These are phyloP conservation scores for Sugiyamaella americana DNA, from an alignment of 805 yeast species.

Conservation along the genomic window DNA sequence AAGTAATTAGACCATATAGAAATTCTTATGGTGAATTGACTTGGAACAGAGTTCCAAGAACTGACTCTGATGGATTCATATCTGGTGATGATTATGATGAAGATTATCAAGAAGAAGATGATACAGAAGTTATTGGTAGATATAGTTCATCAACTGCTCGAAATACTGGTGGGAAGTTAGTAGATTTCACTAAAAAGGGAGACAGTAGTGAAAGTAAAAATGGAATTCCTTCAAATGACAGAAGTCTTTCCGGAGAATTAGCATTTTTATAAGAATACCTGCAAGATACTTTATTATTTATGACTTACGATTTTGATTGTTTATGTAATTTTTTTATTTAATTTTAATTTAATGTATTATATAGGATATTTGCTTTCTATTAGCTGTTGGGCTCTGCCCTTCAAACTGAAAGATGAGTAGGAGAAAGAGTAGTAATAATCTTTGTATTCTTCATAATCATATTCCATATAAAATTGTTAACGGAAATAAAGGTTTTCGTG, in stretches of 20 bases:
- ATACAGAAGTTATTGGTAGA: neutral
- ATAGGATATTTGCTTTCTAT: no score
- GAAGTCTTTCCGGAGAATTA: constrained; percentile 27
- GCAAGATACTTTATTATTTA: neutral
- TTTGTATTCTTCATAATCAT: no score
- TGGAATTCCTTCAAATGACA: constrained; percentile 30
- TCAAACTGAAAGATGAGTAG: no score
- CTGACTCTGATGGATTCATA: constrained; percentile 3
- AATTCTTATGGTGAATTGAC: constrained; percentile 31
- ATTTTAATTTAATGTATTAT: no score
- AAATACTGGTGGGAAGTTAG: neutral
- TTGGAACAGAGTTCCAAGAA: constrained; percentile 23
- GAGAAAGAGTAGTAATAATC: no score
- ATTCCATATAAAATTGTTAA: no score
- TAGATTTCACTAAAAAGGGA: constrained; percentile 34
- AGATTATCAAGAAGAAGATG: constrained; percentile 2
- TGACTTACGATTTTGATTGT: neutral
- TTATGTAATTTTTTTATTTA: no score
- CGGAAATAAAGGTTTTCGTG: no score
- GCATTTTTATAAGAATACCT: constrained; percentile 26
- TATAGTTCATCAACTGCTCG: constrained; percentile 1
- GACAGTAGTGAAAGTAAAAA: constrained; percentile 29
- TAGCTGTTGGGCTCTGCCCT: no score
- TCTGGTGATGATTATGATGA: constrained; percentile 4
- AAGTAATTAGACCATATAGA: constrained; percentile 26